These are phyloP conservation scores for Lepidium aucheri DNA, from an alignment of 345 rosid genomes.

Conservation along the genomic window DNA sequence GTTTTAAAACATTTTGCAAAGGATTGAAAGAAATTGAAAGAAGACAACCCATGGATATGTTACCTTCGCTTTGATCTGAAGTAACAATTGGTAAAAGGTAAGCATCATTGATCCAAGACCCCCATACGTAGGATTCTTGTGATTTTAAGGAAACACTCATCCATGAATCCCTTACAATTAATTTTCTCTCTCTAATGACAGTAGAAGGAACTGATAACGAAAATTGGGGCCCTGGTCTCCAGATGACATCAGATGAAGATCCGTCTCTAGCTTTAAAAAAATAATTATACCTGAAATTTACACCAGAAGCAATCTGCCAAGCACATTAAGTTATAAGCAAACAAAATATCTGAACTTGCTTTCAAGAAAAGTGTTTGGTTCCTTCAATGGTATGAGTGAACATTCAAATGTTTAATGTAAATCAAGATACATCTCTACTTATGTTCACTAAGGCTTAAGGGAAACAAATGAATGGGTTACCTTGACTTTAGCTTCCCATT, in stretches of 20 bases:
- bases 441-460: not conserved
- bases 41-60: constrained; percentile 30
- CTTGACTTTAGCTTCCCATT: constrained; percentile 79
- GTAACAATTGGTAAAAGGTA: constrained; percentile 29
- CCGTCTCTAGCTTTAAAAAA: constrained; percentile 42
- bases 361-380: not conserved
- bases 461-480: constrained; percentile 32
- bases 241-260: constrained; percentile 45
- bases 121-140: constrained; percentile 48
- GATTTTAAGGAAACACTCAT: constrained; percentile 32
- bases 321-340: constrained; percentile 22
- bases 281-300: constrained; percentile 79
- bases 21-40: constrained; percentile 17
- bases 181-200: constrained; percentile 32
- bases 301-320: constrained; percentile 63
- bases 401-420: not conserved
- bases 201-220: constrained; percentile 54
- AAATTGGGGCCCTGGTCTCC: constrained; percentile 88
- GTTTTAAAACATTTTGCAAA: constrained; percentile 55
- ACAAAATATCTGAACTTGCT: not conserved
- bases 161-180: constrained; percentile 86
- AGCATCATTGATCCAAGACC: constrained; percentile 67
- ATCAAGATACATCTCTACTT: constrained; percentile 3
- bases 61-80: constrained; percentile 47
- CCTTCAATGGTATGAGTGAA: not conserved